Conservation (phyloP, 2,329 filamentous ascomycete species). For the Teratosphaeria nubilosa region DNA sequence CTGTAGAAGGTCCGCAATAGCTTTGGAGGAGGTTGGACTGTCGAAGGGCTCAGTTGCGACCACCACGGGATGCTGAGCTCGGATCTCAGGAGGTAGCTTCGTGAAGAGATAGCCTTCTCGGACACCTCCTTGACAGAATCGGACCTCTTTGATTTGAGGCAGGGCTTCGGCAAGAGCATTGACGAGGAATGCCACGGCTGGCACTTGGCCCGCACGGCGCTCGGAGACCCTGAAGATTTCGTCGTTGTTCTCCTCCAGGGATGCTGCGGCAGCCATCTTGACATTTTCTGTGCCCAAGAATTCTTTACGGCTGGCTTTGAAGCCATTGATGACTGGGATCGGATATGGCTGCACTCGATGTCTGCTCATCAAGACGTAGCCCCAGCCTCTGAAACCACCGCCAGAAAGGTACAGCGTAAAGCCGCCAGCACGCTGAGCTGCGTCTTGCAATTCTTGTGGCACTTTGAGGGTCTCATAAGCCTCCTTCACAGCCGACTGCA, state of each 20-base stretch:
- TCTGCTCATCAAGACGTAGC: slow-evolving; percentile 75
- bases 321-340: slow-evolving; percentile 72
- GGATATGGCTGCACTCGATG: slow-evolving; percentile 69
- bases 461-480: slow-evolving; percentile 38
- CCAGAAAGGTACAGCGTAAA: slow-evolving; percentile 77
- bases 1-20: slow-evolving; percentile 40
- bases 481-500: slow-evolving; percentile 42
- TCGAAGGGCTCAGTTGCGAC: slow-evolving; percentile 49
- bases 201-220: slow-evolving; percentile 68
- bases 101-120: slow-evolving; percentile 74
- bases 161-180: slow-evolving; percentile 60
- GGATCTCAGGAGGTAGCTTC: slow-evolving; percentile 49
- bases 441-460: slow-evolving; percentile 41
- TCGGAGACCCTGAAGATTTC: slow-evolving; percentile 64
- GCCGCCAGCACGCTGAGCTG: slow-evolving; percentile 36
- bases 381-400: slow-evolving; percentile 83
- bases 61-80: slow-evolving; percentile 57
- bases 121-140: slow-evolving; percentile 82
- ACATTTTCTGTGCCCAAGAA: slow-evolving; percentile 49
- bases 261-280: slow-evolving; percentile 28
- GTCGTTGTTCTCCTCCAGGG: slow-evolving; percentile 23
- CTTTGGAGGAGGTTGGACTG: slow-evolving; percentile 33
- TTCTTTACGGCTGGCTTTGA: slow-evolving; percentile 50
- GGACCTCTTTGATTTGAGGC: slow-evolving; percentile 60
- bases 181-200: slow-evolving; percentile 73